Percentiles rank a stretch among this genome's conserved stretches.
phyloP scores from a whole-genome alignment of 176 grass and related monocot species.

The Aegilops sharonensis region DNA sequence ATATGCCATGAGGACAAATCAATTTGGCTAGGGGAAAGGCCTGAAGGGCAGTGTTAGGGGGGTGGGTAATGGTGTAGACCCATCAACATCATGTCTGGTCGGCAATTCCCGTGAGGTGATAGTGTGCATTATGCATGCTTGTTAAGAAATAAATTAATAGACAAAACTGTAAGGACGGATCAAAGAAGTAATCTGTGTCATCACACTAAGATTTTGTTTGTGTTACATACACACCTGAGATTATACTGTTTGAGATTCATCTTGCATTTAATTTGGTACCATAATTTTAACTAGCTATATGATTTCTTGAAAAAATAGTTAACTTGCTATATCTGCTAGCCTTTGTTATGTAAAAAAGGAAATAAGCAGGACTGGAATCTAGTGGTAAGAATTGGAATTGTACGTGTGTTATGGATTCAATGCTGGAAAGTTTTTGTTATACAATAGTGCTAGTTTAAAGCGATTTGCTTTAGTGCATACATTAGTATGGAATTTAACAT shows the following conservation, averaged over 20 bases:
- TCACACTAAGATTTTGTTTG: neutral
- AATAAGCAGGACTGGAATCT: neutral
- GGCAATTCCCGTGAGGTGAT: neutral
- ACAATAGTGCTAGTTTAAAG: neutral
- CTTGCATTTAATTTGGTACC: neutral
- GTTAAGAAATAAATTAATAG: neutral
- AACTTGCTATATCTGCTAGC: neutral
- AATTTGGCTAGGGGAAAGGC: neutral
- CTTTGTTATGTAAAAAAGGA: neutral
- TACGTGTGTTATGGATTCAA: neutral
- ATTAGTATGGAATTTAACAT: neutral
- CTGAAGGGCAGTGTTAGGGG: no score
- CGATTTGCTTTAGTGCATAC: neutral
- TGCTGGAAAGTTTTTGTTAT: neutral
- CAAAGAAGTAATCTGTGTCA: neutral
- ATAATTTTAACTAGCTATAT: slow-evolving; percentile 5
- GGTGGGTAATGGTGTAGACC: no score
- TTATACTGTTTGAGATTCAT: neutral
- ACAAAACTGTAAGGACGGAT: neutral
- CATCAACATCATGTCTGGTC: neutral
- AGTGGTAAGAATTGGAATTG: neutral
- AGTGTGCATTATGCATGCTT: neutral
- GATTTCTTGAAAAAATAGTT: neutral
- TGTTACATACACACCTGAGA: neutral
- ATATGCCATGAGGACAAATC: no score